phyloP scores from a whole-genome alignment of 176 grass and related monocot species.

The Lolium perenne region DNA sequence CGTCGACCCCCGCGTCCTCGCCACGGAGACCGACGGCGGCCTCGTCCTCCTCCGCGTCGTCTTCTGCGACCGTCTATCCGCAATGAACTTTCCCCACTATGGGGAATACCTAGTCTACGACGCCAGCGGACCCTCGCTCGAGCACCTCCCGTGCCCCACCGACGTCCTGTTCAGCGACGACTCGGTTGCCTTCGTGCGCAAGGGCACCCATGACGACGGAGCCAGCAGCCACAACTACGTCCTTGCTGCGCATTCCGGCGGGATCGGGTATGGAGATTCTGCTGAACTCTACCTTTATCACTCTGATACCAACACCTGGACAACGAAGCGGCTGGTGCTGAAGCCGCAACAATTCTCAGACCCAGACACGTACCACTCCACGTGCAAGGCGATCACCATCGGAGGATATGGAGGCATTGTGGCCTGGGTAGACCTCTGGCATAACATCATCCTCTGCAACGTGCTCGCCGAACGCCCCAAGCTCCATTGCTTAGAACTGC shows the following conservation, averaged over 20 bases:
- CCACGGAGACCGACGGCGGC: background rate
- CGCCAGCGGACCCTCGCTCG: background rate
- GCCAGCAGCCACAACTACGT: background rate
- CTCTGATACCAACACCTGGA: background rate
- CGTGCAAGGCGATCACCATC: background rate
- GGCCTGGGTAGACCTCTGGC: constrained; percentile 10
- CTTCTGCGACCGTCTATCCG: background rate
- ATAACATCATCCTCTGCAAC: background rate
- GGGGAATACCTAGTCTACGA: background rate
- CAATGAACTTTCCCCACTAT: background rate
- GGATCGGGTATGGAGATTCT: background rate
- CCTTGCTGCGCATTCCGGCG: background rate
- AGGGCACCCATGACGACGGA: background rate
- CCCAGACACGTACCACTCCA: background rate
- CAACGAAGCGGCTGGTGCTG: background rate
- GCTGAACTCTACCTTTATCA: background rate
- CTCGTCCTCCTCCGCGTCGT: no score
- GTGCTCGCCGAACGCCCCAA: background rate
- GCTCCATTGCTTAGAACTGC: background rate
- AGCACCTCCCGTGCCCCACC: background rate
- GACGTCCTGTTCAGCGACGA: background rate
- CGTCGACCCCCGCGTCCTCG: background rate
- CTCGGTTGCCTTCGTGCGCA: background rate
- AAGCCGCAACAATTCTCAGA: background rate
- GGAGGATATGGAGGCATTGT: background rate